Conservation (phyloP, 2,329 filamentous ascomycete genomes). For the Colletotrichum tabaci region DNA sequence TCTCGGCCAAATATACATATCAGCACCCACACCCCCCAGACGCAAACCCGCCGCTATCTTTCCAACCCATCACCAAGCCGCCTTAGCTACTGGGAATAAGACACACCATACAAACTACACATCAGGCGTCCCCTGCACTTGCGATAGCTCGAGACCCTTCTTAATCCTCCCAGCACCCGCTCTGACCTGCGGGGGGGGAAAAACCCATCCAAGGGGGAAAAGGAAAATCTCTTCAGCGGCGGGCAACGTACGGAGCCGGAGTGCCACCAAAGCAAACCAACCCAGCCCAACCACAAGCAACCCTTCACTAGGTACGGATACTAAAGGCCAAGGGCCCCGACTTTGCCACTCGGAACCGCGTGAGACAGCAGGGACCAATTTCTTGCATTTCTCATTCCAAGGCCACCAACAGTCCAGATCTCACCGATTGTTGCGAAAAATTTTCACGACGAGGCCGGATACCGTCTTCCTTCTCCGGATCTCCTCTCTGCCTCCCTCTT, state of each 20-base stretch:
- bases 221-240: slow-evolving; percentile 39
- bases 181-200: slow-evolving; percentile 33
- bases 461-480: slow-evolving; percentile 23
- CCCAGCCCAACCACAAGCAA: background rate
- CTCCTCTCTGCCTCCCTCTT: slow-evolving; percentile 12
- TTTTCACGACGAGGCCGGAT: slow-evolving; percentile 27
- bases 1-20: slow-evolving; percentile 42
- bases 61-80: slow-evolving; percentile 40
- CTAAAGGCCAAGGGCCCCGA: slow-evolving; percentile 25
- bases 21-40: slow-evolving; percentile 31
- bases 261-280: background rate
- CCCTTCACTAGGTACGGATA: background rate
- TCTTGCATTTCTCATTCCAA: slow-evolving; percentile 39
- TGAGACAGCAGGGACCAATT: slow-evolving; percentile 37
- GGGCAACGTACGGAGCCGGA: slow-evolving; percentile 11
- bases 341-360: slow-evolving; percentile 38
- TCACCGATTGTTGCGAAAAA: slow-evolving; percentile 33
- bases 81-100: slow-evolving; percentile 38
- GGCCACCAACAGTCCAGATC: slow-evolving; percentile 38
- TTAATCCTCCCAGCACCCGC: slow-evolving; percentile 41
- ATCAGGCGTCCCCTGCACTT: slow-evolving; percentile 41
- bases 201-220: background rate
- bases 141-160: slow-evolving; percentile 39
- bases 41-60: slow-evolving; percentile 40
- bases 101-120: slow-evolving; percentile 23